These are phyloP conservation scores for Zygotorulaspora mrakii DNA, from an alignment of 1,139 yeast genomes.

Conservation along the genomic window DNA sequence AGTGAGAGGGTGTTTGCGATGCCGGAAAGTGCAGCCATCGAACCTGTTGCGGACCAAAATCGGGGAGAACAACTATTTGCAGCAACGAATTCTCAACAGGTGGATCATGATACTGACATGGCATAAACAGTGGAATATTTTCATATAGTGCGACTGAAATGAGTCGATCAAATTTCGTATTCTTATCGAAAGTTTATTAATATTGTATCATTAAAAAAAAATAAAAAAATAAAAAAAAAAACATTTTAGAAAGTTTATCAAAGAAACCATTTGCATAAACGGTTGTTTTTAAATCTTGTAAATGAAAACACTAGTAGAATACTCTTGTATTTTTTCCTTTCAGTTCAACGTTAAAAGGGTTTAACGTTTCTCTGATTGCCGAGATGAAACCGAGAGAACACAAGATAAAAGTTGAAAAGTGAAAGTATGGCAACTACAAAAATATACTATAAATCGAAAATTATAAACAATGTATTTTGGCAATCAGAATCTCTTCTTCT, in stretches of 20 bases:
- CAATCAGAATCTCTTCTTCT: slow-evolving; percentile 64
- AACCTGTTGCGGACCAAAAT: slow-evolving; percentile 56
- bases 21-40: slow-evolving; percentile 62
- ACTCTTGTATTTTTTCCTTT: neutral
- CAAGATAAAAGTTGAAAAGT: no score
- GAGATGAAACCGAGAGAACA: no score
- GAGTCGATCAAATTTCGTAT: no score
- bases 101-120: slow-evolving; percentile 33
- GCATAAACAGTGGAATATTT: slow-evolving; percentile 14
- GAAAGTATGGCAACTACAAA: no score
- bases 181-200: no score
- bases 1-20: slow-evolving; percentile 70
- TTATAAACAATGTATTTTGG: slow-evolving; percentile 5
- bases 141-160: no score
- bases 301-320: neutral
- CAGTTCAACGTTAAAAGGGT: slow-evolving; percentile 9
- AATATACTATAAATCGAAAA: no score
- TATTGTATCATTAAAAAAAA: slow-evolving; percentile 15
- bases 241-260: no score
- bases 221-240: slow-evolving; percentile 17
- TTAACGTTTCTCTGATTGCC: slow-evolving; percentile 10
- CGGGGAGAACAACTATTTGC: slow-evolving; percentile 19
- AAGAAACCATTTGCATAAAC: slow-evolving; percentile 27
- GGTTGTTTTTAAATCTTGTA: slow-evolving; percentile 12
- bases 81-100: slow-evolving; percentile 18